Conservation (phyloP, 2,329 filamentous ascomycete genomes). For the Colletotrichum gigasporum region DNA sequence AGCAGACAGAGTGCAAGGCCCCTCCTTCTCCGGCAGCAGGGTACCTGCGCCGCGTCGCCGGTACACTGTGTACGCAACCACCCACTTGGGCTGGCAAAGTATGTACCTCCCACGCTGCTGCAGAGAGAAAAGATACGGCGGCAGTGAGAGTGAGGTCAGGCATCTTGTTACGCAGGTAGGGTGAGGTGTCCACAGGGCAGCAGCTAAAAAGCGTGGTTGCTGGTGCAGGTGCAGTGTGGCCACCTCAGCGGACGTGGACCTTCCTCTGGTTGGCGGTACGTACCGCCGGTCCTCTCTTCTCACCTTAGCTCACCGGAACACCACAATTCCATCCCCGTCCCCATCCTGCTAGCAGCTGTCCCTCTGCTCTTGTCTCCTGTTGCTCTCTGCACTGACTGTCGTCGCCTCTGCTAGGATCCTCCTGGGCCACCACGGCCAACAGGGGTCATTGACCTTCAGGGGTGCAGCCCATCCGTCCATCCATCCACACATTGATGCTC, state of each 20-base stretch:
- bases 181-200: background rate
- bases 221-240: too few relatives aligned
- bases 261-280: background rate
- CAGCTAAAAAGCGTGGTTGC: too few relatives aligned
- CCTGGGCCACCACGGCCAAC: slow-evolving; percentile 13
- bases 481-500: background rate
- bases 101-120: background rate
- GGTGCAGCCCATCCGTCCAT: slow-evolving; percentile 10
- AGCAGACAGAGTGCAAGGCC: slow-evolving; percentile 6
- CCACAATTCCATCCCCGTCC: slow-evolving; percentile 12
- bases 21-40: background rate
- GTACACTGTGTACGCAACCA: slow-evolving; percentile 20
- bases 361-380: slow-evolving; percentile 9
- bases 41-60: slow-evolving; percentile 19
- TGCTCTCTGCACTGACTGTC: slow-evolving; percentile 10
- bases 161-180: too few relatives aligned
- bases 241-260: too few relatives aligned
- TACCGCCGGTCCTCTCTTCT: slow-evolving; percentile 1
- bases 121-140: background rate
- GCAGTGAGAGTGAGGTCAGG: slow-evolving; percentile 5
- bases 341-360: slow-evolving; percentile 10
- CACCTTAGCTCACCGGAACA: slow-evolving; percentile 31
- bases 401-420: slow-evolving; percentile 13
- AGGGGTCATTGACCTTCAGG: slow-evolving; percentile 10
- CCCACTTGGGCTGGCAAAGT: background rate